phyloP scores from a whole-genome alignment of 495 filamentous ascomycete species.

The Cercophora sp. region DNA sequence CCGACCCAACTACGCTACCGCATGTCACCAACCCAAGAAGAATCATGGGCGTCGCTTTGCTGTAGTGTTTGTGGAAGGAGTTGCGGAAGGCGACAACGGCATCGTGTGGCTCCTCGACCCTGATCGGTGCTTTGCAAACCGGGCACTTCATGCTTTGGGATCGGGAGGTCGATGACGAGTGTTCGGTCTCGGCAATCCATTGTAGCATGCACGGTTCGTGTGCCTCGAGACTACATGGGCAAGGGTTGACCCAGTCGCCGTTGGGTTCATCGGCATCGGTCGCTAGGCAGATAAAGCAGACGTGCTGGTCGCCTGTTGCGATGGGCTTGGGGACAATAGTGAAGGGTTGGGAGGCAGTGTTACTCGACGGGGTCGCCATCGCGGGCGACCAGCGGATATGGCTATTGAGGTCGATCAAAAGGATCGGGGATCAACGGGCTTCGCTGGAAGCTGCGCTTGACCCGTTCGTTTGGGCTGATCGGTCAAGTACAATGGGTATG shows the following conservation, averaged over 20 bases:
- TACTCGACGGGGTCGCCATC: background rate
- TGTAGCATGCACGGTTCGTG: conserved; percentile 87
- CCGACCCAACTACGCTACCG: conserved; percentile 45
- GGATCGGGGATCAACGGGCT: too few species aligned
- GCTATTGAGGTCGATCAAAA: too few species aligned
- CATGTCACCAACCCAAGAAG: conserved; percentile 52
- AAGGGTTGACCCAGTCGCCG: conserved; percentile 80
- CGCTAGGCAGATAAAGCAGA: conserved; percentile 94
- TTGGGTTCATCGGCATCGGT: conserved; percentile 60
- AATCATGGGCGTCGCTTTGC: conserved; percentile 54
- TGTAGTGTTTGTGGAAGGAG: conserved; percentile 50
- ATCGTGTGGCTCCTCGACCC: conserved; percentile 67
- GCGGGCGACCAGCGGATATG: background rate
- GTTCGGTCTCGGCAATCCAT: conserved; percentile 83
- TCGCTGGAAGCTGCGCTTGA: too few species aligned
- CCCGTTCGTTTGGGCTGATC: too few species aligned
- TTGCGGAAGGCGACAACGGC: conserved; percentile 58
- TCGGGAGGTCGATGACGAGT: conserved; percentile 31
- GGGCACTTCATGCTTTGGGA: conserved; percentile 67
- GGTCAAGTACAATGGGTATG: too few species aligned
- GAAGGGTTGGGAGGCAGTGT: background rate
- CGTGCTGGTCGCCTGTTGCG: conserved; percentile 43
- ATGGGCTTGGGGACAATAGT: conserved; percentile 12
- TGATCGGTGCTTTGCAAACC: conserved; percentile 80
- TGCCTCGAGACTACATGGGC: conserved; percentile 81